A percentile compares a stretch with the other conserved stretches of the same genome.
Conservation (phyloP, 2,329 filamentous ascomycete species). For the Pseudogymnoascus sp. region DNA sequence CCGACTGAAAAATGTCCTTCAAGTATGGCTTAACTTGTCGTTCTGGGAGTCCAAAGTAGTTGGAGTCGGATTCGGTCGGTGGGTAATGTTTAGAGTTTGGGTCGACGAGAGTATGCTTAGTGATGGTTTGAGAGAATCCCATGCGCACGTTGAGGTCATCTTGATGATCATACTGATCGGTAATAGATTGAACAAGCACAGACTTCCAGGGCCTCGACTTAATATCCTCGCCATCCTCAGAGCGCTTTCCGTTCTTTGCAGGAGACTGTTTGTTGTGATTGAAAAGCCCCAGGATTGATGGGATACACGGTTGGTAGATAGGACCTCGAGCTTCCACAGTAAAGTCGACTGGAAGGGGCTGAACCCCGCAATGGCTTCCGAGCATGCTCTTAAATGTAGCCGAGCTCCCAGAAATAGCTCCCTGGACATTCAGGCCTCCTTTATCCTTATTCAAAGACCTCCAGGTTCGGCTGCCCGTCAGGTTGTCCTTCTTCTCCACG, state of each 20-base stretch:
- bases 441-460: constrained; percentile 23
- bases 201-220: constrained; percentile 27
- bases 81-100: constrained; percentile 23
- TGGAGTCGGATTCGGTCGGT: constrained; percentile 28
- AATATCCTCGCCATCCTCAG: constrained; percentile 12
- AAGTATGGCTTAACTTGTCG: constrained; percentile 33
- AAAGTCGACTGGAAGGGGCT: constrained; percentile 33
- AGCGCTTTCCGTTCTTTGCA: neutral
- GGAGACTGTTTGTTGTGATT: constrained; percentile 24
- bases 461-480: constrained; percentile 9
- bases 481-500: neutral
- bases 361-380: constrained; percentile 33
- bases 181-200: constrained; percentile 33
- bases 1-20: constrained; percentile 28
- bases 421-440: constrained; percentile 31
- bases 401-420: constrained; percentile 31
- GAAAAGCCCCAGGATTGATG: constrained; percentile 32
- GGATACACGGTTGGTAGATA: constrained; percentile 34
- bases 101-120: constrained; percentile 26
- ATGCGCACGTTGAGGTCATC: constrained; percentile 29
- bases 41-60: constrained; percentile 39
- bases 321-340: constrained; percentile 30
- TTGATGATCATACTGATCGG: constrained; percentile 33
- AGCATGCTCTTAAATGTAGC: constrained; percentile 34
- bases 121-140: constrained; percentile 29